These are phyloP conservation scores for Chondrus crispus DNA, from an alignment of 23 red algal genomes.

Conservation along the genomic window DNA sequence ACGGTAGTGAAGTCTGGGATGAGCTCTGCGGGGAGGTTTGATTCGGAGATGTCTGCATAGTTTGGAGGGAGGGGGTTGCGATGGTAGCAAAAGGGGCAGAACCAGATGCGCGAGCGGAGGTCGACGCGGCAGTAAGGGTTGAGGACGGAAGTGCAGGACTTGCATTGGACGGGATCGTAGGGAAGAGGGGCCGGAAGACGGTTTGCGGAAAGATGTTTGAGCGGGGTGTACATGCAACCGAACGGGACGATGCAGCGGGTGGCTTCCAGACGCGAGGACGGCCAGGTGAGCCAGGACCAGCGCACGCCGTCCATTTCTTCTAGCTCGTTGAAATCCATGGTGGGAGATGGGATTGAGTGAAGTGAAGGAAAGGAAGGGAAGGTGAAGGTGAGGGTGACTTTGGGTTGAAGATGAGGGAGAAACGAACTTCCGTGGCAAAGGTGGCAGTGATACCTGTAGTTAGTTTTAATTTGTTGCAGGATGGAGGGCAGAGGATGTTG, in stretches of 20 bases:
- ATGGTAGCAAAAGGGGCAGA: constrained; percentile 93
- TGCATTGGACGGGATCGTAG: constrained; percentile 85
- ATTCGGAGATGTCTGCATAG: constrained; percentile 90
- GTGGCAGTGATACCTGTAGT: too few species aligned
- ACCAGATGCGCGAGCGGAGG: constrained; percentile 75
- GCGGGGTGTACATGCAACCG: constrained; percentile 92
- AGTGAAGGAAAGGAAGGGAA: background rate
- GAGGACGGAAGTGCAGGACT: constrained; percentile 70
- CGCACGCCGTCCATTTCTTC: constrained; percentile 96
- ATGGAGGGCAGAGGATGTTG: too few species aligned
- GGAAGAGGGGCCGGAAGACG: constrained; percentile 73
- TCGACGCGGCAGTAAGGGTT: constrained; percentile 96
- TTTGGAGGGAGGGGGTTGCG: constrained; percentile 90
- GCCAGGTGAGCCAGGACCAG: constrained; percentile 96
- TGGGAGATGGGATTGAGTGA: background rate
- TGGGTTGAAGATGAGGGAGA: background rate
- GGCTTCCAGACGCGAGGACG: constrained; percentile 80
- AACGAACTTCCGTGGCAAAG: too few species aligned
- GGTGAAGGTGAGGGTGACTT: background rate
- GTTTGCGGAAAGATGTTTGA: constrained; percentile 45
- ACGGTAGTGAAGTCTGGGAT: constrained; percentile 95
- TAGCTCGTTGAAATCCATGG: constrained; percentile 86
- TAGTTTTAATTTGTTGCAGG: too few species aligned
- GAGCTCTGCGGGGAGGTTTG: constrained; percentile 83
- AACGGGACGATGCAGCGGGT: constrained; percentile 91